Evolutionary conservation across 805 yeast genomes (phyloP).

Genomic region (Wickerhamiella slavikovae): DNA sequence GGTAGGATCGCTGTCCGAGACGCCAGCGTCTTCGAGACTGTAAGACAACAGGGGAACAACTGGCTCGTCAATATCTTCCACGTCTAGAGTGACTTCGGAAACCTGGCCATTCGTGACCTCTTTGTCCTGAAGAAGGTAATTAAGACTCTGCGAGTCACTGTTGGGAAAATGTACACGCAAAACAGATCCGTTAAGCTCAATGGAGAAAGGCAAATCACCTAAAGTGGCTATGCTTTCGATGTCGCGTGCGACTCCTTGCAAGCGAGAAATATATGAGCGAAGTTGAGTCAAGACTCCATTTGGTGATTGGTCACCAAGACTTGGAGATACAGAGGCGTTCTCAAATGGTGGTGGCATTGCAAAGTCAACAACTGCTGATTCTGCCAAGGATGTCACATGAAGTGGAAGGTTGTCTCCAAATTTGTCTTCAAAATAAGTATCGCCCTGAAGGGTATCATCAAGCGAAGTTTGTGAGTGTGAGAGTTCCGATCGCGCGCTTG

Average conservation of each 20-base stretch:
- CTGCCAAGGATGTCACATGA: too few relatives aligned
- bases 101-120: constrained; percentile 40
- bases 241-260: constrained; percentile 24
- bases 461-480: background rate
- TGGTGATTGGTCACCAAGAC: constrained; percentile 26
- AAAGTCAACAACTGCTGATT: constrained; percentile 29
- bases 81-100: constrained; percentile 9
- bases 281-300: constrained; percentile 21
- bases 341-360: constrained; percentile 22
- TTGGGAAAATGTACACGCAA: constrained; percentile 49
- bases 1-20: too few relatives aligned
- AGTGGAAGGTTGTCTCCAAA: background rate
- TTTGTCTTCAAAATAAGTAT: background rate
- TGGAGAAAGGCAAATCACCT: constrained; percentile 45
- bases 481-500: background rate
- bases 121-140: constrained; percentile 33
- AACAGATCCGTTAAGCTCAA: constrained; percentile 20
- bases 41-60: too few relatives aligned
- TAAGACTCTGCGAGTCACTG: constrained; percentile 38
- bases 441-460: background rate
- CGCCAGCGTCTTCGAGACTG: too few relatives aligned
- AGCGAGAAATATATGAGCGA: constrained; percentile 11
- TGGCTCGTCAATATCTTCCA: too few relatives aligned
- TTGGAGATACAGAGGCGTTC: constrained; percentile 23
- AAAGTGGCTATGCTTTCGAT: constrained; percentile 29